These are phyloP conservation scores for Halophytophthora batemanensis DNA, from an alignment of 352 stramenopile species.

Conservation along the genomic window DNA sequence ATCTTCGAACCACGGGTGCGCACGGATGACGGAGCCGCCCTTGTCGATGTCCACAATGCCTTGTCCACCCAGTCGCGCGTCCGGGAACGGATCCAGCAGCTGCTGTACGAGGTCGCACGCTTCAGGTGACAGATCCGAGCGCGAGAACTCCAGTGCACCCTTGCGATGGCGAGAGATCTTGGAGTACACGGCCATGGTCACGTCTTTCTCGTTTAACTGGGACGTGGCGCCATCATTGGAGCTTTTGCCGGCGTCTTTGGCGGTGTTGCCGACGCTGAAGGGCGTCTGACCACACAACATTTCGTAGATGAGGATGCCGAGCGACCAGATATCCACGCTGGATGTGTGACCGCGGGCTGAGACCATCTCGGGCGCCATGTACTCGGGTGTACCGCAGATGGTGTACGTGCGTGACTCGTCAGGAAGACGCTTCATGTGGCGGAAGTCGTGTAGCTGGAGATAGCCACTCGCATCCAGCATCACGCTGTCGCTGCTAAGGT, in stretches of 20 bases:
- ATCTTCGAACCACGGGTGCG: conserved; percentile 74
- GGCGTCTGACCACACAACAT: conserved; percentile 84
- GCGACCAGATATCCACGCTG: conserved; percentile 80
- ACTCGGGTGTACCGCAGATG: conserved; percentile 87
- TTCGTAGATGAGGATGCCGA: conserved; percentile 86
- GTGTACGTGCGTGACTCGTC: conserved; percentile 85
- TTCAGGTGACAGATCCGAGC: conserved; percentile 51
- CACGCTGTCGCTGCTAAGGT: conserved; percentile 84
- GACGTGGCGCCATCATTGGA: conserved; percentile 2
- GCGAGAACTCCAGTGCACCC: conserved; percentile 45
- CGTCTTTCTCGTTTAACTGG: conserved; percentile 71
- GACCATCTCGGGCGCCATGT: conserved; percentile 89
- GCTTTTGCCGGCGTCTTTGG: conserved; percentile 2
- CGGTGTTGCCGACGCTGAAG: conserved; percentile 37
- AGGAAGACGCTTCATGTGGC: conserved; percentile 80
- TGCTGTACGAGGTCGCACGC: conserved; percentile 58
- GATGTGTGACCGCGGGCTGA: conserved; percentile 75
- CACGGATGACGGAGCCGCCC: conserved; percentile 73
- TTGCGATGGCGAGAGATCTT: conserved; percentile 83
- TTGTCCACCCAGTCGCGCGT: conserved; percentile 66
- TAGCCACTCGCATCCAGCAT: conserved; percentile 80
- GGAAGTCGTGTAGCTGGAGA: conserved; percentile 83
- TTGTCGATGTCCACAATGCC: conserved; percentile 76
- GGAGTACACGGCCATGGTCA: conserved; percentile 83
- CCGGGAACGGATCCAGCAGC: conserved; percentile 69